These are phyloP conservation scores for Verticillium dahliae DNA, from an alignment of 2,329 filamentous ascomycete genomes.

Conservation along the genomic window DNA sequence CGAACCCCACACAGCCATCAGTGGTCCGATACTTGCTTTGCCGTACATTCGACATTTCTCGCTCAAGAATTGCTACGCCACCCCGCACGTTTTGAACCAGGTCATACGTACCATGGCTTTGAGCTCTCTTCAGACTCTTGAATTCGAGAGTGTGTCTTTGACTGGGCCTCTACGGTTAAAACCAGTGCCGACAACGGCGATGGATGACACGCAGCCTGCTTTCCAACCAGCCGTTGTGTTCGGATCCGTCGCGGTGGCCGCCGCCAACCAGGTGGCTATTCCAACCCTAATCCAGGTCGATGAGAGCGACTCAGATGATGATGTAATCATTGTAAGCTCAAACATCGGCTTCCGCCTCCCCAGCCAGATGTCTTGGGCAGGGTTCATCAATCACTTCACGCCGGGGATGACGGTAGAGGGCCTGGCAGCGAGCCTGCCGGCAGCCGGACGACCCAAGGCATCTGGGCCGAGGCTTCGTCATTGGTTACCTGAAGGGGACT, in stretches of 20 bases:
- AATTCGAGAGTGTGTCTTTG: constrained; percentile 59
- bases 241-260: neutral
- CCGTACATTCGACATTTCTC: constrained; percentile 52
- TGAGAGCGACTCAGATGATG: neutral
- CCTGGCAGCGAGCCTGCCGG: neutral
- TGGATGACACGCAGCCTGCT: neutral
- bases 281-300: neutral
- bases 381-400: constrained; percentile 34
- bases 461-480: neutral
- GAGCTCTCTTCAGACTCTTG: constrained; percentile 42
- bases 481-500: neutral
- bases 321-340: neutral
- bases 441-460: no score
- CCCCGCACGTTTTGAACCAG: constrained; percentile 48
- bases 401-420: constrained; percentile 25
- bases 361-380: constrained; percentile 29
- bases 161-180: constrained; percentile 32
- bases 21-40: constrained; percentile 39
- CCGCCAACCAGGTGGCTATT: neutral
- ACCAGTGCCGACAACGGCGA: constrained; percentile 16
- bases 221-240: neutral
- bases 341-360: constrained; percentile 11
- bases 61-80: constrained; percentile 63
- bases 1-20: constrained; percentile 19
- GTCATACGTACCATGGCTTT: constrained; percentile 42